These are phyloP conservation scores for Neocallimastix lanati DNA, from an alignment of 192 early-diverging fungal genomes.

Conservation along the genomic window DNA sequence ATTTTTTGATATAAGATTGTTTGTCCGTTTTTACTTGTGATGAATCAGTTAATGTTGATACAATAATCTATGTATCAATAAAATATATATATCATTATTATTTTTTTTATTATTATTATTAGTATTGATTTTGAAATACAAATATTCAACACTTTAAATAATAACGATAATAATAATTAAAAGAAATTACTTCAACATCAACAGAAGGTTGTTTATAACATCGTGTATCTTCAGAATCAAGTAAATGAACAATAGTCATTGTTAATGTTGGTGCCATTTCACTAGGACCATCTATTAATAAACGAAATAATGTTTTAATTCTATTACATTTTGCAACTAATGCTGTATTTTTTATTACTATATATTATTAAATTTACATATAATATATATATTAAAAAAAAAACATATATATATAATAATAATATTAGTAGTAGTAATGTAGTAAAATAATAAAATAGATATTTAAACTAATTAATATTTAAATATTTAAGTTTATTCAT, in stretches of 20 bases:
- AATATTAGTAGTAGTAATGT: too few species aligned
- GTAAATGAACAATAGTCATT: conserved; percentile 43
- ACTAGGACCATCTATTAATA: conserved; percentile 42
- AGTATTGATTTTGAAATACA: too few species aligned
- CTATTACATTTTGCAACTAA: conserved; percentile 41
- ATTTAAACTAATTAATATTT: too few species aligned
- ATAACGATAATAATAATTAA: too few species aligned
- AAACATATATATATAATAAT: too few species aligned
- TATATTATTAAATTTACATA: too few species aligned
- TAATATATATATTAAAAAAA: too few species aligned
- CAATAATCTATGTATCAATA: conserved; percentile 37
- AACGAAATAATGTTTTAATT: conserved; percentile 44
- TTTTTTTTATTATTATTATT: too few species aligned
- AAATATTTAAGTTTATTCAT: too few species aligned
- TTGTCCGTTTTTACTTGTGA: conserved; percentile 25
- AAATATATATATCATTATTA: too few species aligned
- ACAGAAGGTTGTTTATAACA: conserved; percentile 50
- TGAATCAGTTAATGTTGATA: conserved; percentile 62
- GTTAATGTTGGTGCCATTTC: conserved; percentile 40
- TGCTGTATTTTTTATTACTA: conserved; percentile 39
- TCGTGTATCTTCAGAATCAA: conserved; percentile 49
- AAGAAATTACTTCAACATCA: conserved; percentile 52
- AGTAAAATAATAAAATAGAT: too few species aligned
- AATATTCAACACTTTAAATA: too few species aligned
- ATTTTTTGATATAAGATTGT: conserved; percentile 37